Conservation (phyloP, 75 land plant species). For the Azolla pinnata region DNA sequence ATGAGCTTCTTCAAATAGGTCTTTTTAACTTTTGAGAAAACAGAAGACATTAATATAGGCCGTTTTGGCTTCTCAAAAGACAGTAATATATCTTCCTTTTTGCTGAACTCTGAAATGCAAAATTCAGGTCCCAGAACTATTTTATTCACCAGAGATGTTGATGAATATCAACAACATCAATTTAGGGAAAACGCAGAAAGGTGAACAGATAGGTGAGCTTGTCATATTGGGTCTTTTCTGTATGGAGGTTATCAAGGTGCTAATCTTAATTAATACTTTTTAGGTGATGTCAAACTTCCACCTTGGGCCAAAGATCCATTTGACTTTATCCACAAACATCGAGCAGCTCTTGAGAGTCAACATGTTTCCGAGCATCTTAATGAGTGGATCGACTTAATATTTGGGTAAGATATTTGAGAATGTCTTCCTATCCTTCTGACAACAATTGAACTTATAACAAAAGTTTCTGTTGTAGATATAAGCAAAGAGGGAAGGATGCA, state of each 20-base stretch:
- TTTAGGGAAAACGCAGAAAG: slow-evolving; percentile 77
- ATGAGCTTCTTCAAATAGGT: too few relatives aligned
- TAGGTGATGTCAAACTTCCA: slow-evolving; percentile 88
- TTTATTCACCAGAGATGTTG: slow-evolving; percentile 86
- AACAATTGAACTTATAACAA: neutral
- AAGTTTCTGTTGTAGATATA: slow-evolving; percentile 46
- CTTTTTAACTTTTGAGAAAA: neutral
- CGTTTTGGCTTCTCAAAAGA: too few relatives aligned
- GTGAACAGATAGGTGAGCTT: slow-evolving; percentile 69
- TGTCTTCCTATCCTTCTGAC: neutral
- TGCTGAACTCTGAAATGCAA: too few relatives aligned
- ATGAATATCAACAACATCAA: slow-evolving; percentile 61
- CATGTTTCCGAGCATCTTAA: slow-evolving; percentile 88
- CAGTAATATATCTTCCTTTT: too few relatives aligned
- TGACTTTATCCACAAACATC: slow-evolving; percentile 92
- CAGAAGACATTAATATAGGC: too few relatives aligned
- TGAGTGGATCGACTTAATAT: slow-evolving; percentile 97
- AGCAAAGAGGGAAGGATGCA: slow-evolving; percentile 94
- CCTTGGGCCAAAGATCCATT: slow-evolving; percentile 83
- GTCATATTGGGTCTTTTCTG: neutral
- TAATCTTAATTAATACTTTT: neutral
- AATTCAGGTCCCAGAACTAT: slow-evolving; percentile 89
- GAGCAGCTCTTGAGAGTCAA: slow-evolving; percentile 95
- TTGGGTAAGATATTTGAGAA: slow-evolving; percentile 53
- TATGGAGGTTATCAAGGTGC: neutral